Conservation (phyloP, 345 rosid species). For the Hibiscus tridactylites region DNA sequence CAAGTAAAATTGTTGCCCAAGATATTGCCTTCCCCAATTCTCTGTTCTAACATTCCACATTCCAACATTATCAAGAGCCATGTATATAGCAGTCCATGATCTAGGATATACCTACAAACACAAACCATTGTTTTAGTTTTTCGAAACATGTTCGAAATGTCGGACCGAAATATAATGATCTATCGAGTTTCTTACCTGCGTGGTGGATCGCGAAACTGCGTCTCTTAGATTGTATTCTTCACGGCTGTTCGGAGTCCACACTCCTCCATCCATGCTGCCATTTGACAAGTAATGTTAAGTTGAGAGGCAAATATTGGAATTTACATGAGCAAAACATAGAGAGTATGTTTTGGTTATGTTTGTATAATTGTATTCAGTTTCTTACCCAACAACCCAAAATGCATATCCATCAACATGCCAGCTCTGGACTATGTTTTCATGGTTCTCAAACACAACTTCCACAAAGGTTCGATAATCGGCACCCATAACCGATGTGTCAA, state of each 20-base stretch:
- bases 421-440: slow-evolving; percentile 61
- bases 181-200: slow-evolving; percentile 29
- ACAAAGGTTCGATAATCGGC: slow-evolving; percentile 49
- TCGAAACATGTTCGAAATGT: background rate
- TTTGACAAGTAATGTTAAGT: background rate
- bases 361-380: background rate
- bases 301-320: background rate
- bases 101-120: slow-evolving; percentile 75
- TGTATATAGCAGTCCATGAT: slow-evolving; percentile 85
- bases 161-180: background rate
- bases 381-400: slow-evolving; percentile 93
- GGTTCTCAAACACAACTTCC: slow-evolving; percentile 76
- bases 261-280: slow-evolving; percentile 70
- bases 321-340: background rate
- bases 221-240: slow-evolving; percentile 64
- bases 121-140: background rate
- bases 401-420: slow-evolving; percentile 78
- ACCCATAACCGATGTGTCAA: slow-evolving; percentile 81
- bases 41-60: slow-evolving; percentile 93
- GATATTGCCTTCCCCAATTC: slow-evolving; percentile 84
- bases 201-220: slow-evolving; percentile 65
- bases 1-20: slow-evolving; percentile 81
- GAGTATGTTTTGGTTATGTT: background rate
- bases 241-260: slow-evolving; percentile 56
- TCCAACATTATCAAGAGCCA: slow-evolving; percentile 82